Conservation (phyloP, 2,329 filamentous ascomycete species). For the Stachybotrys chlorohalonatus region DNA sequence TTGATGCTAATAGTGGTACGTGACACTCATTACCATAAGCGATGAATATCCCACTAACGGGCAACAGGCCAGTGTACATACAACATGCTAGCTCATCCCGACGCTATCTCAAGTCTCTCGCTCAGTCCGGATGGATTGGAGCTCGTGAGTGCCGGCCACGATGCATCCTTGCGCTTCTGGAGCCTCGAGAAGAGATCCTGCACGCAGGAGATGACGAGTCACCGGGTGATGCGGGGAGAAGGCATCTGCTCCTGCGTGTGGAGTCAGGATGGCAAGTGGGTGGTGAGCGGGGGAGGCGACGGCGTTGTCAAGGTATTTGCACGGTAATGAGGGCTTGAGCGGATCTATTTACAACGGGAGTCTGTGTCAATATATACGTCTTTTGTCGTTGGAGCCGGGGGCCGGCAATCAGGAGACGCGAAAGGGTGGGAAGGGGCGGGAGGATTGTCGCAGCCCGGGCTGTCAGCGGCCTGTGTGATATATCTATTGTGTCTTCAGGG, state of each 20-base stretch:
- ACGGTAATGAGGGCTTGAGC: conserved; percentile 25
- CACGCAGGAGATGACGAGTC: conserved; percentile 88
- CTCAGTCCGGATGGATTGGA: conserved; percentile 90
- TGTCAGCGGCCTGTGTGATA: neutral
- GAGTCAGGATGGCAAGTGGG: conserved; percentile 91
- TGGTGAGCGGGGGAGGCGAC: conserved; percentile 89
- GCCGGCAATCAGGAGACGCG: neutral
- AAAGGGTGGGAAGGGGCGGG: neutral
- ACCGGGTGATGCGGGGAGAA: conserved; percentile 91
- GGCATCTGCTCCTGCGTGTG: conserved; percentile 91
- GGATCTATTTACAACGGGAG: conserved; percentile 2
- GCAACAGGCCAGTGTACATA: conserved; percentile 90
- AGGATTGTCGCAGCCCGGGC: neutral
- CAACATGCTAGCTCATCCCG: conserved; percentile 93
- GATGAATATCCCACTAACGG: conserved; percentile 4
- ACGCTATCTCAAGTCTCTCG: conserved; percentile 83
- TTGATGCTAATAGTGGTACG: conserved; percentile 97
- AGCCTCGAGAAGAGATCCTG: conserved; percentile 90
- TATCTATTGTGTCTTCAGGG: neutral
- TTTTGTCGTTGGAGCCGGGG: neutral
- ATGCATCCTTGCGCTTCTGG: conserved; percentile 95
- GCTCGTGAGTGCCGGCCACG: conserved; percentile 91
- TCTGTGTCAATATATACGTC: conserved; percentile 1
- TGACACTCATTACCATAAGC: conserved; percentile 10
- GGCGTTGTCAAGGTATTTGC: conserved; percentile 91